phyloP scores from a whole-genome alignment of 176 grass and related monocot genomes.

The Carex myosuroides region DNA sequence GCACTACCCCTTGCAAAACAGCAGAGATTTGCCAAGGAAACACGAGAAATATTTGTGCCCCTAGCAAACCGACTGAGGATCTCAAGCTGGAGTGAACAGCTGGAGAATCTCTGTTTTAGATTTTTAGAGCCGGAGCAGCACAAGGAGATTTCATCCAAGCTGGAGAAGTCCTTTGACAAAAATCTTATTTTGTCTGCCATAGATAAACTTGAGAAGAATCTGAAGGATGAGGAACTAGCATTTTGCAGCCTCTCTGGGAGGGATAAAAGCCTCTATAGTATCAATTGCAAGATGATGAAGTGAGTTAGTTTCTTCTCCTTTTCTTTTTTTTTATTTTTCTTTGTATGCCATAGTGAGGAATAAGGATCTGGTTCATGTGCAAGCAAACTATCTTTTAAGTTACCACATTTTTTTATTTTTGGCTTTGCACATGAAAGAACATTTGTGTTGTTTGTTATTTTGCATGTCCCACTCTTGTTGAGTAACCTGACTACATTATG shows the following conservation, averaged over 20 bases:
- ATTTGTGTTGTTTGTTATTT: background rate
- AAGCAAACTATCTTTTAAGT: constrained; percentile 15
- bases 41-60: constrained; percentile 84
- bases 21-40: constrained; percentile 92
- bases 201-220: constrained; percentile 51
- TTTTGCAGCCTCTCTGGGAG: constrained; percentile 71
- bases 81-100: constrained; percentile 78
- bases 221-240: constrained; percentile 50
- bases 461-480: background rate
- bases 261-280: constrained; percentile 87
- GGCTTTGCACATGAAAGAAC: background rate
- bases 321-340: background rate
- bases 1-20: constrained; percentile 66
- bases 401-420: background rate
- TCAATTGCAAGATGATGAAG: constrained; percentile 85
- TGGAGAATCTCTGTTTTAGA: constrained; percentile 91
- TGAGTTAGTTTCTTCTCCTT: constrained; percentile 25
- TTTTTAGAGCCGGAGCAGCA: constrained; percentile 70
- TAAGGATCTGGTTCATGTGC: background rate
- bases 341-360: background rate
- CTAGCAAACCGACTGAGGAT: constrained; percentile 80
- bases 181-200: constrained; percentile 48
- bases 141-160: constrained; percentile 51
- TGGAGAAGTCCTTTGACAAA: constrained; percentile 66
- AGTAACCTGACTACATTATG: background rate